These are phyloP conservation scores for Tagetes erecta DNA, from an alignment of 129 eudicot genomes.

Conservation along the genomic window DNA sequence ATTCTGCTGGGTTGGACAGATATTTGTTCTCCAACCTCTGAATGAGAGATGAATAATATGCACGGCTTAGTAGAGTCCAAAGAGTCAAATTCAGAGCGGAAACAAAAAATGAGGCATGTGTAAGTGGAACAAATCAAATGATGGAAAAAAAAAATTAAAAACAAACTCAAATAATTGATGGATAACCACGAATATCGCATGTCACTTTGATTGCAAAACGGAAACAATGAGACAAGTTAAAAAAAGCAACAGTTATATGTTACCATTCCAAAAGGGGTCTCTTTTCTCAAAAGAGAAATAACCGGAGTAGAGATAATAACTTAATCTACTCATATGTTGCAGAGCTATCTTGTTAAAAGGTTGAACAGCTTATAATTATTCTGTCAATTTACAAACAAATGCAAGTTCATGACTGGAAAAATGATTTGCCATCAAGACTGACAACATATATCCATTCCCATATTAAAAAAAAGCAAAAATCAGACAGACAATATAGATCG, in stretches of 20 bases:
- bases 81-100: not conserved
- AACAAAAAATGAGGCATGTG: not conserved
- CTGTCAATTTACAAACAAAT: not conserved
- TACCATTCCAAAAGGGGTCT: not conserved
- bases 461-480: not conserved
- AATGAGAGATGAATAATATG: not conserved
- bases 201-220: not conserved
- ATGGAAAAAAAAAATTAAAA: not conserved
- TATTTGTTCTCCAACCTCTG: slow-evolving; percentile 84
- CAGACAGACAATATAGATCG: not conserved
- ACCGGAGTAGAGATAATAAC: not conserved
- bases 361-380: not conserved
- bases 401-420: not conserved
- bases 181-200: slow-evolving; percentile 4
- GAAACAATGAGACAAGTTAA: not conserved
- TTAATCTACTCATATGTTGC: not conserved
- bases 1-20: slow-evolving; percentile 61
- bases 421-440: not conserved
- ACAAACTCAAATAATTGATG: not conserved
- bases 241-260: not conserved
- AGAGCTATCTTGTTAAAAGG: slow-evolving; percentile 12
- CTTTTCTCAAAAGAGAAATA: not conserved
- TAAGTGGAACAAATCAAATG: slow-evolving; percentile 10
- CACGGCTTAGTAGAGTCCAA: slow-evolving; percentile 1
- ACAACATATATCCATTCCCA: not conserved